Conservation (phyloP, 2,329 filamentous ascomycete species). For the Lachnellula cervina region DNA sequence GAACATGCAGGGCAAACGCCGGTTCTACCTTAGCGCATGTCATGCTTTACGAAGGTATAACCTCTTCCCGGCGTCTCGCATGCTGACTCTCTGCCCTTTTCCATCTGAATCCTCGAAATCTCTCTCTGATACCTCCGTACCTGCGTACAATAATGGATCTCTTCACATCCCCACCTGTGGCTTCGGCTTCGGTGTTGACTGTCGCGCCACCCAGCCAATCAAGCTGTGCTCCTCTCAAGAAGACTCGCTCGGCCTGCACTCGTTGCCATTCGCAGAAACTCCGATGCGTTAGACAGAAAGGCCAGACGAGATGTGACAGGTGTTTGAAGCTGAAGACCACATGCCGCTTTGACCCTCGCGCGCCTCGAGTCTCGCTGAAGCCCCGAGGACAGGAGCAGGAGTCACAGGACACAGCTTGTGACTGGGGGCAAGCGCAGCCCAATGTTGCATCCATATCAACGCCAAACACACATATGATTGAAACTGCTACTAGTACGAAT, state of each 20-base stretch:
- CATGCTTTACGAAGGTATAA: too few relatives aligned
- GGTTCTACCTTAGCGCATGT: not conserved
- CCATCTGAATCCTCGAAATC: not conserved
- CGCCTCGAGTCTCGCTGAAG: constrained; percentile 1
- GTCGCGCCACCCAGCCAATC: not conserved
- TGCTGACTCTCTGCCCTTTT: not conserved
- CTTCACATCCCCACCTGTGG: not conserved
- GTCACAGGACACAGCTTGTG: not conserved
- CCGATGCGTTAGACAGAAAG: constrained; percentile 1
- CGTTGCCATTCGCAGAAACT: constrained; percentile 12
- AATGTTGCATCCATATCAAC: not conserved
- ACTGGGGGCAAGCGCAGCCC: not conserved
- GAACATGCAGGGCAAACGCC: not conserved
- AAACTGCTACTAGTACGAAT: too few relatives aligned
- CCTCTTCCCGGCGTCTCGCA: not conserved
- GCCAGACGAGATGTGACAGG: constrained; percentile 4
- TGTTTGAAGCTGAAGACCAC: constrained; percentile 7
- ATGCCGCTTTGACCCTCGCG: constrained; percentile 5
- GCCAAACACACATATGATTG: not conserved
- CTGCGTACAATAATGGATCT: not conserved
- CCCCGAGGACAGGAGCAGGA: not conserved
- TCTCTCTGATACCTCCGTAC: too few relatives aligned
- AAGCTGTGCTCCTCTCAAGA: not conserved
- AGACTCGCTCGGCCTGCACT: constrained; percentile 11
- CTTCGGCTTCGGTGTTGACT: not conserved